Percentiles rank a stretch among this genome's conserved stretches.
These are phyloP conservation scores for Coemansia sp. DNA, from an alignment of 192 early-diverging fungal genomes.

Conservation along the genomic window DNA sequence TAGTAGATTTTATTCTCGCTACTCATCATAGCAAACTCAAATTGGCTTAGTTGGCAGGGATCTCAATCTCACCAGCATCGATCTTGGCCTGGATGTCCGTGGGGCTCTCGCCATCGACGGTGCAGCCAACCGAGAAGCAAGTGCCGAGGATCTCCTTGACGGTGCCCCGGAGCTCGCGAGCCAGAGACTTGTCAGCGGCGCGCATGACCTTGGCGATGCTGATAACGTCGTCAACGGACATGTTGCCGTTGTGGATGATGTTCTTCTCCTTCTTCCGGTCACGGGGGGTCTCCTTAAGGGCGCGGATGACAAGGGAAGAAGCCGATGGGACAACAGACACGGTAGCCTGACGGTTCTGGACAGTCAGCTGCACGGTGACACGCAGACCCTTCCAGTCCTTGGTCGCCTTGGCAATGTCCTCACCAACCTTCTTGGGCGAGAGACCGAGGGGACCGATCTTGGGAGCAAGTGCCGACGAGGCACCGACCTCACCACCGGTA, in stretches of 20 bases:
- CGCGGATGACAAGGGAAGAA: slow-evolving; percentile 94
- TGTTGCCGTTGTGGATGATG: slow-evolving; percentile 98
- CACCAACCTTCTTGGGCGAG: slow-evolving; percentile 99
- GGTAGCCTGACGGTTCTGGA: slow-evolving; percentile 99
- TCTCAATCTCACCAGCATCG: slow-evolving; percentile 83
- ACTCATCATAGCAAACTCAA: slow-evolving; percentile 17
- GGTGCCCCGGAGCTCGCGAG: slow-evolving; percentile 92
- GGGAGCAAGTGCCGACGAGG: slow-evolving; percentile 96
- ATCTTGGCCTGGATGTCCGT: slow-evolving; percentile 85
- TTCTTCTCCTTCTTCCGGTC: slow-evolving; percentile 99
- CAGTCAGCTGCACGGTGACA: slow-evolving; percentile 97
- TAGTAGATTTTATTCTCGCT: slow-evolving; percentile 10
- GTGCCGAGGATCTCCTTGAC: slow-evolving; percentile 98
- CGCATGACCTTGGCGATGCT: slow-evolving; percentile 97
- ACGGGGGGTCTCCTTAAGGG: slow-evolving; percentile 95
- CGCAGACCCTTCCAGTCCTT: slow-evolving; percentile 99
- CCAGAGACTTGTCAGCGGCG: slow-evolving; percentile 81
- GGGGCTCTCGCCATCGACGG: slow-evolving; percentile 95
- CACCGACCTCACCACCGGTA: slow-evolving; percentile 98
- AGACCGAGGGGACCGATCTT: slow-evolving; percentile 99
- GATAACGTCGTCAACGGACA: slow-evolving; percentile 90
- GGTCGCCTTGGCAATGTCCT: slow-evolving; percentile 99
- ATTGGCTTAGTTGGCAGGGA: slow-evolving; percentile 55
- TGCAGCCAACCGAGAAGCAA: slow-evolving; percentile 94
- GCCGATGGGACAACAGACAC: slow-evolving; percentile 97